phyloP scores from a whole-genome alignment of 2,329 filamentous ascomycete species.

The Talaromyces islandicus region DNA sequence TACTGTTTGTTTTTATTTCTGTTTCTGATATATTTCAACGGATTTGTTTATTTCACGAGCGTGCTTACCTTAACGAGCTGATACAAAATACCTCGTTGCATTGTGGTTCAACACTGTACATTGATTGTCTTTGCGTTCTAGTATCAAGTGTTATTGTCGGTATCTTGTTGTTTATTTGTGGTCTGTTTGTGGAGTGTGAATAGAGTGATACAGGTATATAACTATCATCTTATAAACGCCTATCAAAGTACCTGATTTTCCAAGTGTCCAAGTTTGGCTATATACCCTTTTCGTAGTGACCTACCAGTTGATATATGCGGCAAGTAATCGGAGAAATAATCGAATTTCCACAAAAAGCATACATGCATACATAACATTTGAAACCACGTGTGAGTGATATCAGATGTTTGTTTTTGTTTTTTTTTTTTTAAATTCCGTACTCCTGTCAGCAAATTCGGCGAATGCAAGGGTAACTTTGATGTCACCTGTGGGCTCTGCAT shows the following conservation, averaged over 20 bases:
- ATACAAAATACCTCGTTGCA: not conserved
- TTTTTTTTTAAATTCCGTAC: too few relatives aligned
- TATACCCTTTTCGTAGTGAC: too few relatives aligned
- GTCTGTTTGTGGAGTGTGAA: not conserved
- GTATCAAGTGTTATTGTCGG: not conserved
- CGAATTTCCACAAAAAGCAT: too few relatives aligned
- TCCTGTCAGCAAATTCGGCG: too few relatives aligned
- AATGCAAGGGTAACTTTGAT: not conserved
- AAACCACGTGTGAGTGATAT: not conserved
- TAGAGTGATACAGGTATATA: not conserved
- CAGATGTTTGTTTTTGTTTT: too few relatives aligned
- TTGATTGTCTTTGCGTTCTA: not conserved
- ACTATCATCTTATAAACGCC: not conserved
- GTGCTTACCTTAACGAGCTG: constrained; percentile 11
- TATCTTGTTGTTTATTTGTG: not conserved
- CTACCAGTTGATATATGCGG: too few relatives aligned
- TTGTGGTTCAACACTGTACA: not conserved
- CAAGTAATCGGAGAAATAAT: too few relatives aligned
- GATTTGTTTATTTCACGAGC: constrained; percentile 1
- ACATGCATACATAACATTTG: not conserved
- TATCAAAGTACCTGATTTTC: too few relatives aligned
- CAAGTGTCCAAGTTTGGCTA: too few relatives aligned
- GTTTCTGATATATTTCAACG: not conserved
- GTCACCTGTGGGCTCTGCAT: not conserved
- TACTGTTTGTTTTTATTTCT: not conserved